A percentile compares a stretch with the other conserved stretches of the same genome.
phyloP scores from a whole-genome alignment of 192 early-diverging fungal species.

The Coemansia sp. region DNA sequence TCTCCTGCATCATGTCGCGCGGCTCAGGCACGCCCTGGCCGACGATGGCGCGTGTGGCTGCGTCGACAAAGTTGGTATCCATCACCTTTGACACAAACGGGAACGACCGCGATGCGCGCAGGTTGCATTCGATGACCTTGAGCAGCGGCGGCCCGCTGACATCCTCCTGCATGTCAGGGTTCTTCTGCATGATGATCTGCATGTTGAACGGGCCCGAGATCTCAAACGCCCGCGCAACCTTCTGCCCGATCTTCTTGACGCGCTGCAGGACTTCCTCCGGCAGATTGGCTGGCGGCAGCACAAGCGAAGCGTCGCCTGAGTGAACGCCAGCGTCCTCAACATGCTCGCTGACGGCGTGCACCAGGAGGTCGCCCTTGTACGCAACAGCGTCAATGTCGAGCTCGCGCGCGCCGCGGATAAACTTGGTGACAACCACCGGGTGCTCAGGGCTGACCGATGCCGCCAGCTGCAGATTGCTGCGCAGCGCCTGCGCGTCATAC shows the following conservation, averaged over 20 bases:
- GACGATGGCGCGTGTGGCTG: conserved; percentile 81
- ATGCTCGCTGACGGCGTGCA: conserved; percentile 93
- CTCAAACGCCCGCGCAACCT: conserved; percentile 85
- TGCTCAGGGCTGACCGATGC: conserved; percentile 88
- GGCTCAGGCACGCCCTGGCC: conserved; percentile 61
- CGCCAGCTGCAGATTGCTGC: conserved; percentile 74
- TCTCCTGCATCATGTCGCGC: conserved; percentile 51
- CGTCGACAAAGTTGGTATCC: conserved; percentile 87
- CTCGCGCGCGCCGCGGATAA: conserved; percentile 90
- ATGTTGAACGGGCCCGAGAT: conserved; percentile 99
- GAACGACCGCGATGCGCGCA: conserved; percentile 96
- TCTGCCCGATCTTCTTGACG: conserved; percentile 76
- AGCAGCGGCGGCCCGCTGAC: conserved; percentile 44
- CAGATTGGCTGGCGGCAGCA: conserved; percentile 74
- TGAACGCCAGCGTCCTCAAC: conserved; percentile 98
- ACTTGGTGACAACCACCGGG: conserved; percentile 97
- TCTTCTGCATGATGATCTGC: conserved; percentile 81
- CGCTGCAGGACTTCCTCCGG: conserved; percentile 54
- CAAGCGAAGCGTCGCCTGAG: conserved; percentile 93
- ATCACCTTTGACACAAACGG: conserved; percentile 96
- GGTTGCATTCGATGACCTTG: conserved; percentile 98
- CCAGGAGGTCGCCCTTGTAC: conserved; percentile 73
- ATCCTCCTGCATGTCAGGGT: conserved; percentile 9
- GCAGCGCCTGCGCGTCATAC: conserved; percentile 71
- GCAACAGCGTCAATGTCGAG: conserved; percentile 96